Conservation (phyloP, 2,329 filamentous ascomycete genomes). For the Calonectria pteridis region DNA sequence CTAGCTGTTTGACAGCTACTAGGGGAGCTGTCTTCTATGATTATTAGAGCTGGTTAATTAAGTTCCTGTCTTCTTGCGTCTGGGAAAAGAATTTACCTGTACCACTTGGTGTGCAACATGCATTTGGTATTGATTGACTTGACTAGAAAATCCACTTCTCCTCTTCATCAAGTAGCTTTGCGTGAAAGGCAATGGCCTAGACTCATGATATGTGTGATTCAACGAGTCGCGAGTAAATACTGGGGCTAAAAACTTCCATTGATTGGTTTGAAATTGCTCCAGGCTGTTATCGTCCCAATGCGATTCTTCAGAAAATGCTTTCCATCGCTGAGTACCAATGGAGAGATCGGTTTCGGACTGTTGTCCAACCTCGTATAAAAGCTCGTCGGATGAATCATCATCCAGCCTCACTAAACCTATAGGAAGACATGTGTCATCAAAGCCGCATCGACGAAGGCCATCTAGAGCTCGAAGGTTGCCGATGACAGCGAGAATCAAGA, state of each 20-base stretch:
- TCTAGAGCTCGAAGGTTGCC: neutral
- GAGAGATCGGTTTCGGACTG: neutral
- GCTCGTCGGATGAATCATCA: neutral
- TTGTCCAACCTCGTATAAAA: neutral
- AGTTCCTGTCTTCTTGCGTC: accelerated
- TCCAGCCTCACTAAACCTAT: neutral
- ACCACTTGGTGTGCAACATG: neutral
- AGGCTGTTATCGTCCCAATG: neutral
- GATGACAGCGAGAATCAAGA: neutral
- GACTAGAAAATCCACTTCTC: neutral
- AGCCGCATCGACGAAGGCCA: neutral
- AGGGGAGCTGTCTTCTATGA: neutral
- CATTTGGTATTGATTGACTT: neutral
- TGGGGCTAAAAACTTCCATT: neutral
- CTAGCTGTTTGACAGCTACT: neutral
- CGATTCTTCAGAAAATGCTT: neutral
- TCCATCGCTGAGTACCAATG: neutral
- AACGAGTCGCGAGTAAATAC: neutral
- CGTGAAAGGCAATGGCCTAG: neutral
- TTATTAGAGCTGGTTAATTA: neutral
- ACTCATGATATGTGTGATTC: neutral
- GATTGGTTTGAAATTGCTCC: neutral
- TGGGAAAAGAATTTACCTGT: neutral
- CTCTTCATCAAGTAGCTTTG: neutral
- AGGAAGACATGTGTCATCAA: neutral